These are phyloP conservation scores for Beverwykella pulmonaria DNA, from an alignment of 495 filamentous ascomycete genomes.

Conservation along the genomic window DNA sequence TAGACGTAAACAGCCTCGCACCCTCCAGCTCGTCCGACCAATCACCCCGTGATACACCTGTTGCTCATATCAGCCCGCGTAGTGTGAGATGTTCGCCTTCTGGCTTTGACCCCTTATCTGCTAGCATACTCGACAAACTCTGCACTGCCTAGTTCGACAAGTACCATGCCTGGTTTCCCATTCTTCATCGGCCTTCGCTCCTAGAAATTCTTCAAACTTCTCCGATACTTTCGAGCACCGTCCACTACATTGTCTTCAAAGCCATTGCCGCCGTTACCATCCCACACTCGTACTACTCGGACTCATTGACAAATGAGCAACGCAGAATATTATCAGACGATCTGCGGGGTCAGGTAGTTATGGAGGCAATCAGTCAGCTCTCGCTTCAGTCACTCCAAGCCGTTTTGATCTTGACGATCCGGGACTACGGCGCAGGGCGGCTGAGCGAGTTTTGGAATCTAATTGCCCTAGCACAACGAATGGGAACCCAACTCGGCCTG, in stretches of 20 bases:
- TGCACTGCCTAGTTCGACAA: slow-evolving; percentile 43
- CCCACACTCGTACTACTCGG: slow-evolving; percentile 32
- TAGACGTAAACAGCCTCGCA: slow-evolving; percentile 4
- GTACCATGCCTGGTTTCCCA: slow-evolving; percentile 47
- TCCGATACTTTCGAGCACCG: slow-evolving; percentile 14
- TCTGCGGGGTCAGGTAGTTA: slow-evolving; percentile 33
- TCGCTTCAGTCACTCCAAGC: slow-evolving; percentile 41
- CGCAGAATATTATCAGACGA: slow-evolving; percentile 21
- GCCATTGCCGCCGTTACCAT: slow-evolving; percentile 43
- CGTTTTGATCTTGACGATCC: slow-evolving; percentile 41
- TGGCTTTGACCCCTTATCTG: slow-evolving; percentile 30
- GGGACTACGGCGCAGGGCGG: slow-evolving; percentile 42
- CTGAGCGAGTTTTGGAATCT: slow-evolving; percentile 43
- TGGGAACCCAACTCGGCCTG: slow-evolving; percentile 38
- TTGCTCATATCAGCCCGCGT: slow-evolving; percentile 11
- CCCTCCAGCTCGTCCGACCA: slow-evolving; percentile 7
- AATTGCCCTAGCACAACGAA: slow-evolving; percentile 43
- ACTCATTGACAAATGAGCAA: slow-evolving; percentile 33
- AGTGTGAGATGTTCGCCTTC: slow-evolving; percentile 19
- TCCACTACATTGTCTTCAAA: slow-evolving; percentile 37
- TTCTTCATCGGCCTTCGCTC: slow-evolving; percentile 43
- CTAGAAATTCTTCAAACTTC: slow-evolving; percentile 33
- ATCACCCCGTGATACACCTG: slow-evolving; percentile 5
- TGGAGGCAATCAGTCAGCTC: slow-evolving; percentile 36
- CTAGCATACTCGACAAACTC: slow-evolving; percentile 31